Evolutionary conservation across 140 eudicot species (phyloP).

Genomic region (Erigeron philadelphicus): DNA sequence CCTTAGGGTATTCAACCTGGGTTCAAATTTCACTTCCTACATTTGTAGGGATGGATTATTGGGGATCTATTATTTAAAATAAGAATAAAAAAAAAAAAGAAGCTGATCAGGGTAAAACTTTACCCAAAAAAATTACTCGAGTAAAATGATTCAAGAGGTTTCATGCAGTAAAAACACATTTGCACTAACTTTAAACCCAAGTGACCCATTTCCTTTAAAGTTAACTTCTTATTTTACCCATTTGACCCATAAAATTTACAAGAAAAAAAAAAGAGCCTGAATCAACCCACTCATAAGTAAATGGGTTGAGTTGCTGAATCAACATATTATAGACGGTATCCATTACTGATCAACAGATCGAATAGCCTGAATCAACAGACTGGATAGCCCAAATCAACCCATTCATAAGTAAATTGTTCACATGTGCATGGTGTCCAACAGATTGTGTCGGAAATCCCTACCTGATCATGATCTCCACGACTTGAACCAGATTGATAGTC

Average conservation of each 20-base stretch:
- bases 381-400: neutral
- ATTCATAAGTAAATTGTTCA: neutral
- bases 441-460: conserved; percentile 9
- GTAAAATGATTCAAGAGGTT: neutral
- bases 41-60: too few species aligned
- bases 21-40: too few species aligned
- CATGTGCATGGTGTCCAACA: neutral
- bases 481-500: conserved; percentile 61
- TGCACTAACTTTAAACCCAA: neutral
- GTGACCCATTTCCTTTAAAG: conserved; percentile 1
- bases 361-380: neutral
- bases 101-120: too few species aligned
- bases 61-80: too few species aligned
- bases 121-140: neutral
- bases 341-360: conserved; percentile 37
- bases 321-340: neutral
- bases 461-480: conserved; percentile 53
- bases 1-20: too few species aligned
- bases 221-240: neutral
- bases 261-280: neutral
- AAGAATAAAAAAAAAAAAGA: too few species aligned
- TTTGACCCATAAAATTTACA: neutral
- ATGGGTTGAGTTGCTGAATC: neutral
- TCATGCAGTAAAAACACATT: neutral
- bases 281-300: neutral